phyloP scores from a whole-genome alignment of 2,329 filamentous ascomycete species.

The Pseudonectria foliicola region DNA sequence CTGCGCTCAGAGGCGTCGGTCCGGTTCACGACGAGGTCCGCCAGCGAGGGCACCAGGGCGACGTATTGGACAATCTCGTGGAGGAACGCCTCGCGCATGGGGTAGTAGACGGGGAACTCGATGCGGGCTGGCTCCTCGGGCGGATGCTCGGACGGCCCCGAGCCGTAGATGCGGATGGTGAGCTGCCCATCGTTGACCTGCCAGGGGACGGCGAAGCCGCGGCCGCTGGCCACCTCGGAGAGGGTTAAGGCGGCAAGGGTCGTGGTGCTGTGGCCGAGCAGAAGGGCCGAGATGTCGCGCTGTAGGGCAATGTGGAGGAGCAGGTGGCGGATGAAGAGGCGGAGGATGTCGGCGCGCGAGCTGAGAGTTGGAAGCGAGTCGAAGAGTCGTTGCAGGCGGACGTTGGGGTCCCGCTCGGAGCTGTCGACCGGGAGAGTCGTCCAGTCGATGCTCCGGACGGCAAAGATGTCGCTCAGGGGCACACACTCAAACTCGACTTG shows the following conservation, averaged over 20 bases:
- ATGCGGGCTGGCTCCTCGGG: conserved; percentile 11
- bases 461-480: conserved; percentile 57
- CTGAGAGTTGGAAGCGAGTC: conserved; percentile 63
- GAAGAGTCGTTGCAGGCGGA: conserved; percentile 48
- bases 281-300: conserved; percentile 57
- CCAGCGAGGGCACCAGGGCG: conserved; percentile 45
- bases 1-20: conserved; percentile 7
- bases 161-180: conserved; percentile 26
- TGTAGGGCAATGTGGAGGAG: conserved; percentile 58
- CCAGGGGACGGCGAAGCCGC: conserved; percentile 78
- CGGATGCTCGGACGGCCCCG: conserved; percentile 9
- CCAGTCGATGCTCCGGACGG: conserved; percentile 47
- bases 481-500: conserved; percentile 56
- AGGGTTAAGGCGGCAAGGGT: conserved; percentile 80
- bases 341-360: conserved; percentile 65
- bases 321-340: conserved; percentile 64
- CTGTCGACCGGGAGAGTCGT: conserved; percentile 31
- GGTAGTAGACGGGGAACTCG: conserved; percentile 57
- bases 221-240: conserved; percentile 82
- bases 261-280: conserved; percentile 84
- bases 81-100: conserved; percentile 76
- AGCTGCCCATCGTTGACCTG: conserved; percentile 66
- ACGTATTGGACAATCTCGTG: conserved; percentile 70
- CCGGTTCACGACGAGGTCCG: conserved; percentile 29
- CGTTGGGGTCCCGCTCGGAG: conserved; percentile 22